Base-by-base conservation (phyloP, 331 rosid genomes). In the Cucumis variabilis region DNA sequence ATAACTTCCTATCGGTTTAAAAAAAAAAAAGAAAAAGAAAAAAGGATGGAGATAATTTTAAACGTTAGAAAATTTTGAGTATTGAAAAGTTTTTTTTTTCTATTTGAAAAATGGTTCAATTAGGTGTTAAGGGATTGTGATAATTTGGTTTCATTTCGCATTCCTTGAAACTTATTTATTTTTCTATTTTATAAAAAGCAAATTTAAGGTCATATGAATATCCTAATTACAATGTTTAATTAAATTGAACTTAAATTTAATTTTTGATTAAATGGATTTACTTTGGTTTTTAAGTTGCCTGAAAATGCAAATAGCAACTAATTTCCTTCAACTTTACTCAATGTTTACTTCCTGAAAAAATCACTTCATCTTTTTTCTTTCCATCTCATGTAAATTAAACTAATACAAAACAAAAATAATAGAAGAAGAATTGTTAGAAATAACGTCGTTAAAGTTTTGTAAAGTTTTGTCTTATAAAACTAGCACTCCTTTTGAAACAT, bases 261-360 rank as follows among this genome's bases (percentile, higher is more conserved):
- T 23, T 76, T 46, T 46, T 46, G 33, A 76, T 46, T 46, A 76
- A 46, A n/a, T 76, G 82, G 60, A 46, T 46, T 76, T 23, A 46
- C 10, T 46, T 48, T 46, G 30, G 62, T 48, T 76, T 76, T 46
- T 23, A 3, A 46, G 24, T 75, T 75, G 60, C 60, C 12, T 46
- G 60, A 75, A 58, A 75, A 75, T 46, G 33, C 58, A 75, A 44
- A 75, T 75, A 75, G 60, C 82, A 75, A 75, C 82, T n/a, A 75
- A 75, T 48, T 76, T 76, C 33, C 82, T 46, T 46, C 23, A 44
- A 44, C n/a, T 73, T 15, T 37, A 73, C 79, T 73, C 53, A 73
- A 73, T 19, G 17, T 37, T 7, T 33, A 72, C 10, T 37, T 13
- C 7, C 2, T 76, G 82, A 76, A 46, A 75, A 76, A 48, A 7